phyloP scores from a whole-genome alignment of 2,329 filamentous ascomycete species.

The Cephalotrichum gorgonifer region DNA sequence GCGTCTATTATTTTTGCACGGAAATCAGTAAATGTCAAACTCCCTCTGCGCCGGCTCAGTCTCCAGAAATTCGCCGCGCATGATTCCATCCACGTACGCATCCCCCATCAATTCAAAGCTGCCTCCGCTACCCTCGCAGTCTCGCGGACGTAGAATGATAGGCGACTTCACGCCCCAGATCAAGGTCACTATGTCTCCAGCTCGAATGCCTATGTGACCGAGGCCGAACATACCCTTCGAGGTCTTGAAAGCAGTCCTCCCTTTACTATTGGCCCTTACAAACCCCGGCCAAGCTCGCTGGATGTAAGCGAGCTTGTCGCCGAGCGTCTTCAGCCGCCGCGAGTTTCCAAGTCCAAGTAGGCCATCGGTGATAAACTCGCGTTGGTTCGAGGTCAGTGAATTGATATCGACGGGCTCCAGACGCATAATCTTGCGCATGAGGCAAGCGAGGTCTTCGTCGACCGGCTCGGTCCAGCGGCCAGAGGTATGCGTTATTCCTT shows the following conservation, averaged over 20 bases:
- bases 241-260: conserved; percentile 12
- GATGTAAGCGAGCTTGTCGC: no score
- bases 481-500: no score
- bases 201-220: conserved; percentile 5
- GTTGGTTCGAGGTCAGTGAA: background rate
- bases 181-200: conserved; percentile 8
- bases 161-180: conserved; percentile 9
- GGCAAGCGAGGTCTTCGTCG: background rate
- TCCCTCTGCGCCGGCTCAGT: conserved; percentile 5
- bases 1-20: no score
- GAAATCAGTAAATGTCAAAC: background rate
- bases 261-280: background rate
- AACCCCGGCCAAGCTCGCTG: no score
- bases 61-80: conserved; percentile 11
- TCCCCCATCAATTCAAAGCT: conserved; percentile 9
- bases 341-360: no score
- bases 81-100: conserved; percentile 12
- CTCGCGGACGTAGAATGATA: conserved; percentile 7
- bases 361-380: background rate
- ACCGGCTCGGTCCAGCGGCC: no score
- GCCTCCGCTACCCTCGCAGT: background rate
- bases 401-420: background rate
- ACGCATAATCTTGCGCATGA: background rate
- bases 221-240: conserved; percentile 9
- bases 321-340: no score